Evolutionary conservation across 2,329 filamentous ascomycete genomes (phyloP).

Genomic region (Trichoderma sp.): DNA sequence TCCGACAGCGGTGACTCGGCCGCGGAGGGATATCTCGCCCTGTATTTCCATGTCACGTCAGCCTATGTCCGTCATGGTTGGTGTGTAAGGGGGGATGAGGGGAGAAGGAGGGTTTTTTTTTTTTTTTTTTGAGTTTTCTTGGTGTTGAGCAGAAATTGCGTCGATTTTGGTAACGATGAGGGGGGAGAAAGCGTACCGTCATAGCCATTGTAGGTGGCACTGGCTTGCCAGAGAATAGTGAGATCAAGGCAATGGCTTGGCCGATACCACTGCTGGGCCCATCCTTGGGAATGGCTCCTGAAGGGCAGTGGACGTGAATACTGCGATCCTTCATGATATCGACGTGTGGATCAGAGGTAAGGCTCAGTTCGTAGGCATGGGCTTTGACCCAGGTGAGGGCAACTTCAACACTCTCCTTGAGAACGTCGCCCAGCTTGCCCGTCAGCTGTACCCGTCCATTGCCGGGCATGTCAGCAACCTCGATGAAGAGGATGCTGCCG

Average conservation of each 20-base stretch:
- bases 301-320: constrained; percentile 95
- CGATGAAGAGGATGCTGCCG: constrained; percentile 96
- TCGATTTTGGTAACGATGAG: background rate
- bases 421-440: constrained; percentile 91
- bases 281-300: constrained; percentile 93
- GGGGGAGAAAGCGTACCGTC: constrained; percentile 61
- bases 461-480: constrained; percentile 96
- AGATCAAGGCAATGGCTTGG: constrained; percentile 91
- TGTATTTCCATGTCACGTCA: constrained; percentile 39
- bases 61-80: constrained; percentile 27
- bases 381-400: constrained; percentile 96
- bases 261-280: constrained; percentile 85
- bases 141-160: constrained; percentile 20
- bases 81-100: background rate
- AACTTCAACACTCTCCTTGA: constrained; percentile 96
- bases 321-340: constrained; percentile 96
- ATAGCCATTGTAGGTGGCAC: constrained; percentile 93
- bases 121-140: constrained; percentile 26
- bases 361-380: constrained; percentile 85
- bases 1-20: constrained; percentile 88
- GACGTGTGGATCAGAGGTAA: constrained; percentile 76
- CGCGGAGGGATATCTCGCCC: constrained; percentile 76
- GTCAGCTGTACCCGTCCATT: constrained; percentile 90
- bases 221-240: constrained; percentile 79
- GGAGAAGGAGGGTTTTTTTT: background rate